Percentiles rank a stretch among this genome's conserved stretches.
phyloP scores from a whole-genome alignment of 495 filamentous ascomycete species.

The Penicillium lividum region DNA sequence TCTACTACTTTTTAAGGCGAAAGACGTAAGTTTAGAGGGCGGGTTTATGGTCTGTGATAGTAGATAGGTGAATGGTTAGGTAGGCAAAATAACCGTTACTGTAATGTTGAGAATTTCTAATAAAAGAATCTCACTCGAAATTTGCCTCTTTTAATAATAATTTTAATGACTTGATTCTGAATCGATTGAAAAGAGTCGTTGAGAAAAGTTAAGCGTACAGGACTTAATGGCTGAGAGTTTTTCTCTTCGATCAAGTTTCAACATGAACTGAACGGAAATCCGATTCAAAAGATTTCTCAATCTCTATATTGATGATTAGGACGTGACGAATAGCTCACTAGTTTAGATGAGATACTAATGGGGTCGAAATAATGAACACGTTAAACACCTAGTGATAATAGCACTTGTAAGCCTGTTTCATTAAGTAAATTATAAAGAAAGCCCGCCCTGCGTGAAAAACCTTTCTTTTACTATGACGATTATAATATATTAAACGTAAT shows the following conservation, averaged over 20 bases:
- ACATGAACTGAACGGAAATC: background rate
- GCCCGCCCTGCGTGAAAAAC: background rate
- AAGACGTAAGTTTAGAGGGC: no score
- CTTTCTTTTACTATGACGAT: background rate
- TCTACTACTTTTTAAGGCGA: no score
- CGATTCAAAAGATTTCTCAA: background rate
- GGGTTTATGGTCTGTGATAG: no score
- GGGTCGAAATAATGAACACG: background rate
- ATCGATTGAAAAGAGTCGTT: no score
- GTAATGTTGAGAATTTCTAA: no score
- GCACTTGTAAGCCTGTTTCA: background rate
- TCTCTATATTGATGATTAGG: background rate
- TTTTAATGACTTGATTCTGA: no score
- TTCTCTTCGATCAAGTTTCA: background rate
- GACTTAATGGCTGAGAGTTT: background rate
- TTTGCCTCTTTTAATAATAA: no score
- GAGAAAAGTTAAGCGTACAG: background rate
- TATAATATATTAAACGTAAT: background rate
- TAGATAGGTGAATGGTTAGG: no score
- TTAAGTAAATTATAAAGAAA: background rate
- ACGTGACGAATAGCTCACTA: background rate
- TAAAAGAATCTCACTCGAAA: no score
- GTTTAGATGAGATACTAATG: background rate
- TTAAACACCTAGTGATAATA: background rate
- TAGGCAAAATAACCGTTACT: no score